A percentile compares a stretch with the other conserved stretches of the same genome.
Conservation (phyloP, 2,329 filamentous ascomycete genomes). For the Fusarium xyrophilum region DNA sequence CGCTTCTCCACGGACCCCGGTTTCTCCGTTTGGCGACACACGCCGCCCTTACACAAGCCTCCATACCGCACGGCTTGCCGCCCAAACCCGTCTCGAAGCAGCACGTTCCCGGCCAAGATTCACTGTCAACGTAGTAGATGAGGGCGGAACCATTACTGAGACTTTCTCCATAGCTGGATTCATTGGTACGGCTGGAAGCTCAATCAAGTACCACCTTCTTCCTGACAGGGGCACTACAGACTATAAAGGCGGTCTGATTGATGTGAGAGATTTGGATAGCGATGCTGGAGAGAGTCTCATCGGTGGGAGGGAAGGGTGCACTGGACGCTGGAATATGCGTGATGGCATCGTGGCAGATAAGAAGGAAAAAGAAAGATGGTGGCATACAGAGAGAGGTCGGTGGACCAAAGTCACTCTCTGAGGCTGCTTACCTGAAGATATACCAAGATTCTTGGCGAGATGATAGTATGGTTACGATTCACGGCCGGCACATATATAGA, state of each 20-base stretch:
- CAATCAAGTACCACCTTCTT: constrained; percentile 65
- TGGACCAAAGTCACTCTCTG: constrained; percentile 47
- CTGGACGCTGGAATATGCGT: constrained; percentile 55
- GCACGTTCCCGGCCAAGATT: constrained; percentile 62
- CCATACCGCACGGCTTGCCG: constrained; percentile 63
- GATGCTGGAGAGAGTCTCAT: constrained; percentile 55
- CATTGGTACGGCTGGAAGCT: constrained; percentile 65
- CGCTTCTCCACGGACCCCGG: constrained; percentile 29
- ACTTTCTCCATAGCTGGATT: constrained; percentile 65
- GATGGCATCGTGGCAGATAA: constrained; percentile 50
- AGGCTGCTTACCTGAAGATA: neutral
- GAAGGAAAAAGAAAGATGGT: constrained; percentile 59
- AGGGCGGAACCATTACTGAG: constrained; percentile 58
- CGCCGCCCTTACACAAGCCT: constrained; percentile 54
- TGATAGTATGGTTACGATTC: constrained; percentile 23
- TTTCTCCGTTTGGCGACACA: constrained; percentile 18
- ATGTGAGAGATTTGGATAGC: constrained; percentile 58
- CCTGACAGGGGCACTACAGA: constrained; percentile 65
- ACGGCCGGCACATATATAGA: constrained; percentile 19
- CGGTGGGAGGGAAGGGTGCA: constrained; percentile 51
- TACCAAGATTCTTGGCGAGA: neutral
- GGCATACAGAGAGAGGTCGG: constrained; percentile 57
- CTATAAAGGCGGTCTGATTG: constrained; percentile 62
- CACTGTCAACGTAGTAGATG: constrained; percentile 63
- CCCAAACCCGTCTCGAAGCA: constrained; percentile 69